A percentile compares a stretch with the other conserved stretches of the same genome.
Conservation (phyloP, 139 green algal species). For the Closterium sp. region DNA sequence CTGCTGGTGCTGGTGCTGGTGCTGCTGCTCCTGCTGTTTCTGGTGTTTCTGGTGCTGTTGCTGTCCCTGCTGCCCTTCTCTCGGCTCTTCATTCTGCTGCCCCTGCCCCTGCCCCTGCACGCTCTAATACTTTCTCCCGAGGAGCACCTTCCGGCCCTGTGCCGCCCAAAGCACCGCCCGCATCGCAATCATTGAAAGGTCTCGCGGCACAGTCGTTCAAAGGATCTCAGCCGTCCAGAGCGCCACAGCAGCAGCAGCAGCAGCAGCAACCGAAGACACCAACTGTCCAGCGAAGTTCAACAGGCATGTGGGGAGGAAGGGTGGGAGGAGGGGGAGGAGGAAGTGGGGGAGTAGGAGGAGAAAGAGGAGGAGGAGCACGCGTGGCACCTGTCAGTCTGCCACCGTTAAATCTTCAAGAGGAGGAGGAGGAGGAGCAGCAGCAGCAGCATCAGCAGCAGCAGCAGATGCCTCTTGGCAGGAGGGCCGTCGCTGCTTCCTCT, state of each 20-base stretch:
- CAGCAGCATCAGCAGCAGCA: background rate
- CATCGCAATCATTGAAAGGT: background rate
- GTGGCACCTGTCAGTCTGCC: no score
- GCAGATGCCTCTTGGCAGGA: background rate
- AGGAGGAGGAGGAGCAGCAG: background rate
- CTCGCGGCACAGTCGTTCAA: background rate
- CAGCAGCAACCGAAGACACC: background rate
- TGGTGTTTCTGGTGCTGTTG: background rate
- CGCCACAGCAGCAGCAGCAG: background rate
- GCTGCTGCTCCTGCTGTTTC: background rate
- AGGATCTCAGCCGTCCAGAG: background rate
- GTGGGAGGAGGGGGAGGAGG: background rate
- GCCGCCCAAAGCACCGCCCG: background rate
- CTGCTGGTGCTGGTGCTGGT: no score
- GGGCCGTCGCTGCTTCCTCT: background rate
- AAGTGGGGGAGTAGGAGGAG: background rate
- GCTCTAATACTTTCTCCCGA: background rate
- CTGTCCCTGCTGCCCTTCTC: no score
- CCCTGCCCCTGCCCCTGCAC: no score
- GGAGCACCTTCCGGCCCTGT: background rate
- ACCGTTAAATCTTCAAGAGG: no score
- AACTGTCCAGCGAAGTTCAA: background rate
- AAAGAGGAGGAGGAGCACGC: background rate
- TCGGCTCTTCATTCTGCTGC: no score
- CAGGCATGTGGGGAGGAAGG: background rate